Base-by-base conservation (phyloP, 2,329 filamentous ascomycete species). In the Diaporthe sp. region DNA sequence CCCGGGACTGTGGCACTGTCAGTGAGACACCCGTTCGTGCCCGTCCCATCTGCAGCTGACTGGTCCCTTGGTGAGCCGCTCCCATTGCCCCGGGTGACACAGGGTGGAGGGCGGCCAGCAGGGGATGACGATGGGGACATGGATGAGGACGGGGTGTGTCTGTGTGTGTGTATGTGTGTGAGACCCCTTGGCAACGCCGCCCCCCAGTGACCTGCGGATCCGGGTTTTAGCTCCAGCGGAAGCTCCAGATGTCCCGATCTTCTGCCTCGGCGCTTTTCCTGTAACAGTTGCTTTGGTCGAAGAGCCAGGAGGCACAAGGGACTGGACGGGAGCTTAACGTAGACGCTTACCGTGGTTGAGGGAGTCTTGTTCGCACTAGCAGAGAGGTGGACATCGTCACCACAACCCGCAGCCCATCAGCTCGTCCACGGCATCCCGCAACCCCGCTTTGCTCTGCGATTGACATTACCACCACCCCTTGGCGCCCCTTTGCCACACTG, bases 391-490 rank as follows among this genome's bases (percentile, higher is more conserved):
- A 61, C 55, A 71, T 72, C 57, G 45, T 72, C 71, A 66, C 71
- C 35, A 52, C 35, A 52, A 25, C 28, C 40, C 57, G 25, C 58
- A 28, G 55, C 55, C 22, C 55, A 60, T 25, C 57, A 50, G 66
- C 47, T 15, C 67, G 19, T 30, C 17, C 38, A 57, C 60, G 38
- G 50, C 33, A 64, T 70, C 54, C 64, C 73, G 42, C 22, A 55
- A 61, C 73, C 73, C 73, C 73, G 73, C 73, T 73, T 72, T 75
- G 61, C 60, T 50, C 28, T 54, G 45, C 57, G 54, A 50, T 42
- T 58, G 33, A 72, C 73, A 73, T 60, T 66, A 64, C 61, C 60
- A 61, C 64, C 42, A 19, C 3, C 52, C 58, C 70, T 75, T 69
- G 42, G 54, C 61, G 58, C 35, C 61, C 61, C 42, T 69, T 67